Conservation (phyloP, 306 rosid species). For the Ammopiptanthus mongolicus region DNA sequence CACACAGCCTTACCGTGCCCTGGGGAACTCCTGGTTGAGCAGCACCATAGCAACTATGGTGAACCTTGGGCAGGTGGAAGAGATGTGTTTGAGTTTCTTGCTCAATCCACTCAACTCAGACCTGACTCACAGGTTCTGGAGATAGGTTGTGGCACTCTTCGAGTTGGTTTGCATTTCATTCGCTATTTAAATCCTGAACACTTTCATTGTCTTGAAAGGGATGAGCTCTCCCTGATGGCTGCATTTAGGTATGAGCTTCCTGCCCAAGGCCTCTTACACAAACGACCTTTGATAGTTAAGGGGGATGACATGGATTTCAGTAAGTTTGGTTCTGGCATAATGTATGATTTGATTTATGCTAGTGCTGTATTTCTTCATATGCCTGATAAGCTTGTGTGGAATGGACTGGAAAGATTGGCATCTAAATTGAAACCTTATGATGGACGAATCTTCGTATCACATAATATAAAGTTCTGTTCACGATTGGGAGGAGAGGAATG, state of each 20-base stretch:
- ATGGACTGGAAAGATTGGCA: constrained; percentile 69
- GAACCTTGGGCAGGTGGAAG: constrained; percentile 99
- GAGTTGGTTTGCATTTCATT: constrained; percentile 88
- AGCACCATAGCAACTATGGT: constrained; percentile 94
- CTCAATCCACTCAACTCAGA: constrained; percentile 50
- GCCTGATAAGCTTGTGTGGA: constrained; percentile 90
- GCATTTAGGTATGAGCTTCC: constrained; percentile 91
- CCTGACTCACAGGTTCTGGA: constrained; percentile 63
- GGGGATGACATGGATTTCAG: constrained; percentile 82
- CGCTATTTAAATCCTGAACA: constrained; percentile 64
- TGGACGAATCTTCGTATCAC: constrained; percentile 82
- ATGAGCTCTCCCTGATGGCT: constrained; percentile 88
- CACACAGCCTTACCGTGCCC: constrained; percentile 89
- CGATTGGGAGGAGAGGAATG: constrained; percentile 85
- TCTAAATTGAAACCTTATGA: constrained; percentile 56
- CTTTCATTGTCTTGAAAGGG: constrained; percentile 83
- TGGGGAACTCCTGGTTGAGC: constrained; percentile 81
- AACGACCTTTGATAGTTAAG: constrained; percentile 76
- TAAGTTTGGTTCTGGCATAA: constrained; percentile 46
- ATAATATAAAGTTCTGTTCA: constrained; percentile 81
- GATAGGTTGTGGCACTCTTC: constrained; percentile 94
- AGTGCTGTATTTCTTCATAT: constrained; percentile 95
- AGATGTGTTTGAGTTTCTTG: constrained; percentile 83
- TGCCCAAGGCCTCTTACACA: constrained; percentile 75
- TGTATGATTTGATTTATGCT: constrained; percentile 77